phyloP scores from a whole-genome alignment of 1,284 basidiomycete species.

The Xanthoconium separans region DNA sequence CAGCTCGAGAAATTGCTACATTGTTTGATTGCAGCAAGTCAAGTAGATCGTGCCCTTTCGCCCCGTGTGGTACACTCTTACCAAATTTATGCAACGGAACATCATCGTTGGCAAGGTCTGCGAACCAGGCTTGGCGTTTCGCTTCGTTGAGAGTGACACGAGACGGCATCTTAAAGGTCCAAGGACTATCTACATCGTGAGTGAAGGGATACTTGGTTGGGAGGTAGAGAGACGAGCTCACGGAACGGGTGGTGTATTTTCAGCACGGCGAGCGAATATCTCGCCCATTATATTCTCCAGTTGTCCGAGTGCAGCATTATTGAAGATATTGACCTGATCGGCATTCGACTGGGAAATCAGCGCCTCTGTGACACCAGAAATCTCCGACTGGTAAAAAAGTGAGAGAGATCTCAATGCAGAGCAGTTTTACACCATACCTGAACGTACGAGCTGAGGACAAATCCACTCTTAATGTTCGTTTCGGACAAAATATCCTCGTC shows the following conservation, averaged over 20 bases:
- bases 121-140: slow-evolving; percentile 87
- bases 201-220: neutral
- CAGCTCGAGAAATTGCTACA: slow-evolving; percentile 83
- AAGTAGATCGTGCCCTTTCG: slow-evolving; percentile 88
- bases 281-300: slow-evolving; percentile 82
- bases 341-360: slow-evolving; percentile 53
- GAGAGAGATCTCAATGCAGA: slow-evolving; percentile 21
- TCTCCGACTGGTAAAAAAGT: slow-evolving; percentile 22
- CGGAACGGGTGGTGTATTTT: slow-evolving; percentile 59
- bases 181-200: slow-evolving; percentile 47
- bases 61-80: slow-evolving; percentile 90
- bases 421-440: slow-evolving; percentile 40
- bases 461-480: slow-evolving; percentile 78
- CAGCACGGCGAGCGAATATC: slow-evolving; percentile 65
- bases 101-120: slow-evolving; percentile 85
- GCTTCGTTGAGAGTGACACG: slow-evolving; percentile 89
- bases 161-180: slow-evolving; percentile 81
- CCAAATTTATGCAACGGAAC: slow-evolving; percentile 89
- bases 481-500: slow-evolving; percentile 85
- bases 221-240: slow-evolving; percentile 37
- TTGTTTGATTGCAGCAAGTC: slow-evolving; percentile 82
- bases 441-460: slow-evolving; percentile 58
- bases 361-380: slow-evolving; percentile 44
- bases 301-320: slow-evolving; percentile 57
- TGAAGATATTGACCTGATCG: slow-evolving; percentile 51